Percentiles rank a stretch among this genome's conserved stretches.
Evolutionary conservation across 768 basidiomycete genomes (phyloP).

Genomic region (Candolleomyces aberdarensis): DNA sequence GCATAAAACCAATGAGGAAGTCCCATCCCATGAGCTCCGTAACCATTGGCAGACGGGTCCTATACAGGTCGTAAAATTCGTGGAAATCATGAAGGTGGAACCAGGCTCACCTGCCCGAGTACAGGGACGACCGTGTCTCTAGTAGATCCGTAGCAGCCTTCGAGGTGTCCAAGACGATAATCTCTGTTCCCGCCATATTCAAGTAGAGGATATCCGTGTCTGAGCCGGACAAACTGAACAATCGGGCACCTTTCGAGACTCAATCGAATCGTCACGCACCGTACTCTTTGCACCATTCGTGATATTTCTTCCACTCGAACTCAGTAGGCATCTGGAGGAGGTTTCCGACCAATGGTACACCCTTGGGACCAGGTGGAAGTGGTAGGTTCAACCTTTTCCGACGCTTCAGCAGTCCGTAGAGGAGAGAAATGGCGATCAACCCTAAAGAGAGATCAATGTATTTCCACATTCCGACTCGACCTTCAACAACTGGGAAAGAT

Average conservation of each 20-base stretch:
- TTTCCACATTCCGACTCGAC: background rate
- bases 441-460: background rate
- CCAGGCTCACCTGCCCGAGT: conserved; percentile 21
- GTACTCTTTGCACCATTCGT: conserved; percentile 37
- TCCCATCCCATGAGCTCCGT: conserved; percentile 23
- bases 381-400: conserved; percentile 10
- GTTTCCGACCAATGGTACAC: conserved; percentile 39
- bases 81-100: no score
- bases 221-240: background rate
- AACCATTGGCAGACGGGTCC: conserved; percentile 19
- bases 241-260: background rate
- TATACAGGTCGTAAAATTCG: background rate
- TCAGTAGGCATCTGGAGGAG: conserved; percentile 35
- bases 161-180: conserved; percentile 30
- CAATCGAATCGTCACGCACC: conserved; percentile 18
- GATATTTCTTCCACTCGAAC: conserved; percentile 34
- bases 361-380: conserved; percentile 40
- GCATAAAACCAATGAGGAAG: conserved; percentile 26
- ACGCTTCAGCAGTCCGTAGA: background rate
- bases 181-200: conserved; percentile 17
- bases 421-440: background rate
- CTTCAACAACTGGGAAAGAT: background rate
- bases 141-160: conserved; percentile 35
- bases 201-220: conserved; percentile 25
- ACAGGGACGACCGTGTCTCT: conserved; percentile 35